phyloP scores from a whole-genome alignment of 192 early-diverging fungal species.

The Piromyces finnis region DNA sequence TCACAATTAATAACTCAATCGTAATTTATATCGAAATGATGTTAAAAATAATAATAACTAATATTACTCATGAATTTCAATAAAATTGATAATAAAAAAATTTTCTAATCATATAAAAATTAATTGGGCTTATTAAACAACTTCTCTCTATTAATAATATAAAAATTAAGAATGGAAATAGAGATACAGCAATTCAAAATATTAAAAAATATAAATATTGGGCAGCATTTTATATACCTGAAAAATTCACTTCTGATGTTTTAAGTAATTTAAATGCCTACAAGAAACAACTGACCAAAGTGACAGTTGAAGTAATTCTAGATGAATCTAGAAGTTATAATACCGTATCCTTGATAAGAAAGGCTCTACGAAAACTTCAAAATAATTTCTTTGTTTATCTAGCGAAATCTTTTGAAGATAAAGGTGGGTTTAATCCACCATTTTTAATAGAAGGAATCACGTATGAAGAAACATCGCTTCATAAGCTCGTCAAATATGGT shows the following conservation, averaged over 20 bases:
- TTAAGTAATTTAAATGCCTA: neutral
- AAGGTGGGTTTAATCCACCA: neutral
- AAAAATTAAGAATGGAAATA: neutral
- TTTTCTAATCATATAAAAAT: too few relatives aligned
- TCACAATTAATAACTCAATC: too few relatives aligned
- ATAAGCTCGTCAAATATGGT: neutral
- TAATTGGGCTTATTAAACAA: too few relatives aligned
- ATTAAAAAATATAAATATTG: neutral
- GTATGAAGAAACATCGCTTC: neutral
- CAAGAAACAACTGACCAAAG: neutral
- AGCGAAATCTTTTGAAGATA: neutral
- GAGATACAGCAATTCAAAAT: neutral
- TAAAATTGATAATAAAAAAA: too few relatives aligned
- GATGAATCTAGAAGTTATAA: neutral
- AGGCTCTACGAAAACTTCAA: neutral
- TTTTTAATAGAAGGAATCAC: neutral
- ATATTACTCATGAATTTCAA: too few relatives aligned
- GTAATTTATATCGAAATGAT: too few relatives aligned
- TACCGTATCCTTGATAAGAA: neutral
- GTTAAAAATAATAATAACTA: too few relatives aligned
- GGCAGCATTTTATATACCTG: neutral
- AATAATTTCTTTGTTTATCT: neutral
- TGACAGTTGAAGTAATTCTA: neutral
- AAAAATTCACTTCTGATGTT: neutral
- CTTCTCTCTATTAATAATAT: too few relatives aligned